Evolutionary conservation across 306 rosid genomes (phyloP).

Genomic region (Malus fusca): DNA sequence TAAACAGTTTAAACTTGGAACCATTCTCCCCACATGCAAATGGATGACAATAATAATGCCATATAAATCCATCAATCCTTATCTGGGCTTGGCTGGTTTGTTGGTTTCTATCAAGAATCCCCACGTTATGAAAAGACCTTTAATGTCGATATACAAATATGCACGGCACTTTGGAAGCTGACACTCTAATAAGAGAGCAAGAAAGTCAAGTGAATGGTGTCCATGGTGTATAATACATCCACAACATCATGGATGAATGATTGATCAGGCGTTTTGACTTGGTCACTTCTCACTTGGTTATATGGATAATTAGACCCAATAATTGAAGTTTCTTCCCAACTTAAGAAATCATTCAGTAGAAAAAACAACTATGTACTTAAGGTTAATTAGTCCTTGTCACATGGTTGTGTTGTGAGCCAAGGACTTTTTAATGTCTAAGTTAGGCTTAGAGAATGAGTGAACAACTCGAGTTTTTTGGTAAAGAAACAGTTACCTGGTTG

Average conservation of each 20-base stretch:
- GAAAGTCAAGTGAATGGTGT: not conserved
- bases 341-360: too few relatives aligned
- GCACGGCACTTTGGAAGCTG: conserved; percentile 7
- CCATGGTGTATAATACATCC: not conserved
- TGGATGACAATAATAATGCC: not conserved
- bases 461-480: too few relatives aligned
- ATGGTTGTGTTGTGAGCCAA: too few relatives aligned
- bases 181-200: not conserved
- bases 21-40: not conserved
- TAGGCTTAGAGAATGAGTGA: too few relatives aligned
- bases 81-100: conserved; percentile 27
- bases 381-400: too few relatives aligned
- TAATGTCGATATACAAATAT: conserved; percentile 9
- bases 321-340: too few relatives aligned
- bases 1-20: conserved; percentile 1
- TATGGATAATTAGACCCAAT: too few relatives aligned
- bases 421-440: too few relatives aligned
- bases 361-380: too few relatives aligned
- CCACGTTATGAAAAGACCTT: conserved; percentile 24
- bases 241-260: conserved; percentile 5
- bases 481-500: too few relatives aligned
- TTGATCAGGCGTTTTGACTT: not conserved
- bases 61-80: conserved; percentile 13
- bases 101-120: conserved; percentile 17
- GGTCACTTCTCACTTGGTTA: not conserved